Base-by-base conservation (phyloP, 208 protist species). In the Trypanosoma melophagium region DNA sequence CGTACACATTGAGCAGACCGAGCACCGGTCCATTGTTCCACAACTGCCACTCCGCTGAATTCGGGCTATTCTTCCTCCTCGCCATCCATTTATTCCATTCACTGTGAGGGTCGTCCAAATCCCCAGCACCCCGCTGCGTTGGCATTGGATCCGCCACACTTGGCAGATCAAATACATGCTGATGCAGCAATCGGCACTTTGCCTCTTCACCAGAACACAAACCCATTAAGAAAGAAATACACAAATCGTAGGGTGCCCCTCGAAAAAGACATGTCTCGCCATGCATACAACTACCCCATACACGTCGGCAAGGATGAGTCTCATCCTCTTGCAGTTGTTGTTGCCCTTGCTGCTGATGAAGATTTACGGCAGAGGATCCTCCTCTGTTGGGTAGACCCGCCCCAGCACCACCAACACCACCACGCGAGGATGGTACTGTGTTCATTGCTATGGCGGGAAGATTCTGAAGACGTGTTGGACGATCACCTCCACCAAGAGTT, bases 31-130 rank as follows among this genome's bases (percentile, higher is more conserved):
- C 88, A 54, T 94, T 92, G 67, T 94, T 75, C 81, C 80, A 92
- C 72, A 94, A 59, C 69, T 94, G 85, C 85, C 86, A 92, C 80
- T 94, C 85, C 25, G 86, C 88, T 35, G 74, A 83, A 66, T 92
- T 94, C 12, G 79, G 78, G 72, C 85, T 92, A 69, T 84, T 75
- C 24, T 69, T 71, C n/a, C 79, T 77, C 56, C 69, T 69, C 25
- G 64, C 63, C 49, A 94, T 72, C 88, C 88, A 94, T 50, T 74
- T 70, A 0, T 58, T 70, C 84, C 88, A 94, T n/a, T 1, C 63
- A 60, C 63, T 69, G 24, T 60, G 24, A 14, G 63, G 38, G 42
- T 69, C 41, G 8, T 69, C 63, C 35, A 69, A 22, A 35, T 73
- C 47, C 49, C 45, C 31, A 31, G 44, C 62, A 53, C 19, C 24